A percentile compares a stretch with the other conserved stretches of the same genome.
Evolutionary conservation across 495 filamentous ascomycete genomes (phyloP).

Genomic region (Xeromyces bisporus): DNA sequence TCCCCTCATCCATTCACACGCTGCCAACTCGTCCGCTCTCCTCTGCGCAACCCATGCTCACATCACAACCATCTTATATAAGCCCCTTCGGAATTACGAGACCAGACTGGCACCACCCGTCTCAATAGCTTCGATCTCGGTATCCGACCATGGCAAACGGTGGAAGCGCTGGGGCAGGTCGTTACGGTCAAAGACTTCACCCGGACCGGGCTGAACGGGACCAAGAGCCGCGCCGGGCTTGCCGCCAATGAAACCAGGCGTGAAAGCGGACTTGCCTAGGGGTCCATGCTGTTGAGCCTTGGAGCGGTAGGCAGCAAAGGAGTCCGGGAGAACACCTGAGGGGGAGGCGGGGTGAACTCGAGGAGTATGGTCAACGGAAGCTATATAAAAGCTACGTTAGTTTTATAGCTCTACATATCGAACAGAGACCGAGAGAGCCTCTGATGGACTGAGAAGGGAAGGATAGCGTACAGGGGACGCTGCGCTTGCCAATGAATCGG

Average conservation of each 20-base stretch:
- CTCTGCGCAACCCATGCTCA: too few relatives aligned
- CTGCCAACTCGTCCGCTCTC: too few relatives aligned
- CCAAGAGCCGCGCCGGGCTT: constrained; percentile 50
- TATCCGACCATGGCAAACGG: constrained; percentile 47
- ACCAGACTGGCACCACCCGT: constrained; percentile 66
- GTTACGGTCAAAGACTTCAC: constrained; percentile 73
- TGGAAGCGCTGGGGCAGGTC: constrained; percentile 75
- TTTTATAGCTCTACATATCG: constrained; percentile 1
- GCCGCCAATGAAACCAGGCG: constrained; percentile 41
- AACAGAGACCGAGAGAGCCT: background rate
- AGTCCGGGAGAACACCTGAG: constrained; percentile 39
- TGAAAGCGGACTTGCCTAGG: constrained; percentile 33
- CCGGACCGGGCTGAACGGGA: constrained; percentile 47
- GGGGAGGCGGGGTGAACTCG: constrained; percentile 50
- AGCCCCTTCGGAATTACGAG: constrained; percentile 24
- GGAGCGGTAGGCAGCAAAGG: constrained; percentile 80
- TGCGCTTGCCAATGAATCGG: constrained; percentile 79
- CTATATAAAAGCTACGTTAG: constrained; percentile 22
- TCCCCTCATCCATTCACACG: too few relatives aligned
- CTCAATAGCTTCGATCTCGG: constrained; percentile 92
- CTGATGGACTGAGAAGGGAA: too few relatives aligned
- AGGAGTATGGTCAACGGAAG: constrained; percentile 53
- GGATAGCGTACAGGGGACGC: constrained; percentile 52
- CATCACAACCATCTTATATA: background rate
- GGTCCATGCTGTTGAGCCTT: constrained; percentile 92